Evolutionary conservation across 2,329 filamentous ascomycete genomes (phyloP).

Genomic region (Colletotrichum tropicale): DNA sequence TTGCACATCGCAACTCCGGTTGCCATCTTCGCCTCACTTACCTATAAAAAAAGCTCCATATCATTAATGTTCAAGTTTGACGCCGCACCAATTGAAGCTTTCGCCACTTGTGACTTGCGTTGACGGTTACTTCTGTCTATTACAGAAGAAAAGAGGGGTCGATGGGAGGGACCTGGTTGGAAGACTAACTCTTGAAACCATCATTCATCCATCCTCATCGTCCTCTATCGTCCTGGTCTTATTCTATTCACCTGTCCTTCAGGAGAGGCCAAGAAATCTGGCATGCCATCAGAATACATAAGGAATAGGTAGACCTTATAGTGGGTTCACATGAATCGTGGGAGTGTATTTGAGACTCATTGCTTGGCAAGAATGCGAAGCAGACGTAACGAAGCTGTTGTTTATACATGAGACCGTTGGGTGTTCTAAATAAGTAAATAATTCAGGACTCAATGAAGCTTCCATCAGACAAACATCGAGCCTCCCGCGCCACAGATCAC

Average conservation of each 20-base stretch:
- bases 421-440: accelerated
- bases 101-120: background rate
- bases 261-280: accelerated
- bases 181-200: background rate
- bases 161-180: accelerated
- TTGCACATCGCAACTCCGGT: background rate
- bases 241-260: accelerated
- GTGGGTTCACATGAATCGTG: accelerated
- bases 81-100: background rate
- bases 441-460: background rate
- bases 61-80: accelerated
- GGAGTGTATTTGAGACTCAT: background rate
- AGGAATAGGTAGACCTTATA: background rate
- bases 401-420: background rate
- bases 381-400: background rate
- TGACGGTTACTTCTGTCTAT: background rate
- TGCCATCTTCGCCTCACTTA: accelerated
- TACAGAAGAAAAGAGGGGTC: background rate
- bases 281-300: background rate
- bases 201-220: accelerated
- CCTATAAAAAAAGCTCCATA: background rate
- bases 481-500: background rate
- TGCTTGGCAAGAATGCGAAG: background rate
- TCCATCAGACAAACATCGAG: accelerated
- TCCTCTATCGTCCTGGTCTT: background rate